Conservation (phyloP, 306 rosid species). For the Leucaena leucocephala region DNA sequence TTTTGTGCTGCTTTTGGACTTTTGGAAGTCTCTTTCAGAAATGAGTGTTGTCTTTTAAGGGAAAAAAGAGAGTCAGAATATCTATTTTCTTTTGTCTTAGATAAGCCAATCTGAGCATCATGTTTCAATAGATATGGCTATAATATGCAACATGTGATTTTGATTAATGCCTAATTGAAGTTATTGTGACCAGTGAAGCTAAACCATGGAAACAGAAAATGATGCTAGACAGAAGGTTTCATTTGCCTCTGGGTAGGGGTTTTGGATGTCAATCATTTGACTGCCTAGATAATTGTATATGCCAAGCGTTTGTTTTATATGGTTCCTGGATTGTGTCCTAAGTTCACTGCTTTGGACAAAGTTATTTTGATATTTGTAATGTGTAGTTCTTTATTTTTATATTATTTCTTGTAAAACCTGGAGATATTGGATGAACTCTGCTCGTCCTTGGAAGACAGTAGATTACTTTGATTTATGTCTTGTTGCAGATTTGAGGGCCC, state of each 20-base stretch:
- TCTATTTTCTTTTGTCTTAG: neutral
- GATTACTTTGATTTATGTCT: conserved; percentile 36
- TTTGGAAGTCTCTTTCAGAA: conserved; percentile 10
- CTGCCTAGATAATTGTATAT: neutral
- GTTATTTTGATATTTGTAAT: neutral
- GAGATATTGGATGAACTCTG: neutral
- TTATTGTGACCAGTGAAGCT: conserved; percentile 6
- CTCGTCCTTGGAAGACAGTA: conserved; percentile 18
- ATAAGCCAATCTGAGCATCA: conserved; percentile 19
- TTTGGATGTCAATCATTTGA: conserved; percentile 20
- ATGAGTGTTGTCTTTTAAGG: neutral
- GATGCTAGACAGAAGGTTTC: conserved; percentile 1
- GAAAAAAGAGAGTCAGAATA: neutral
- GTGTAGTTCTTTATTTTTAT: neutral
- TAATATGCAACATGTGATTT: neutral
- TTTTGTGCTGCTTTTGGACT: conserved; percentile 20
- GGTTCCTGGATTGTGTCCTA: neutral
- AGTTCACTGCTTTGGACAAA: neutral
- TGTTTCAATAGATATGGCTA: conserved; percentile 4
- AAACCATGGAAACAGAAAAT: conserved; percentile 8
- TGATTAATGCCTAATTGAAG: conserved; percentile 4
- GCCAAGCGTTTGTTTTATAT: neutral
- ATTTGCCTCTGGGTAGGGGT: neutral
- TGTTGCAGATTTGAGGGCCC: conserved; percentile 58
- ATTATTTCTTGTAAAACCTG: conserved; percentile 13